Conservation (phyloP, 768 basidiomycete genomes). For the Collybia sordida region DNA sequence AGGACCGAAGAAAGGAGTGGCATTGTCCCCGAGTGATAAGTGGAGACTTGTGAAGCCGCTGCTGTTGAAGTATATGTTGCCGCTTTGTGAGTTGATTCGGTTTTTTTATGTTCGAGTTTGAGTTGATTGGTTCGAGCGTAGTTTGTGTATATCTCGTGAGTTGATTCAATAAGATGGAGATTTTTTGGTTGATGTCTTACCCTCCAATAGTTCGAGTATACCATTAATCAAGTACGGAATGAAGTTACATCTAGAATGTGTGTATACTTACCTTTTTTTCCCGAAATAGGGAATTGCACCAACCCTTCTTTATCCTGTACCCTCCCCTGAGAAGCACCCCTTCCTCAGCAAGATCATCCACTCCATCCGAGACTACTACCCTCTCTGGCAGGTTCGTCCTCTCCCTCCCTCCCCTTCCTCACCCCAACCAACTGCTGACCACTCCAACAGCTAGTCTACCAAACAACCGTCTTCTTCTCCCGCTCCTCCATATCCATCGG, state of each 20-base stretch:
- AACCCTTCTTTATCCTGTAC: conserved; percentile 74
- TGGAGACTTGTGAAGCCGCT: conserved; percentile 2
- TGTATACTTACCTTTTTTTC: conserved; percentile 1
- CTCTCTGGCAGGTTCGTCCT: conserved; percentile 69
- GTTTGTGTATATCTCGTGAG: conserved; percentile 8
- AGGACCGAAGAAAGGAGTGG: neutral
- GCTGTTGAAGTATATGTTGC: conserved; percentile 2
- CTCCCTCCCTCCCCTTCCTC: conserved; percentile 7
- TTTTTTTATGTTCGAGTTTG: neutral
- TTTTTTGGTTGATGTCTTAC: neutral
- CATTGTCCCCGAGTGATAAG: conserved; percentile 2
- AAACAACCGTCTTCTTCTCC: conserved; percentile 90
- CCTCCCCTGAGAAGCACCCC: conserved; percentile 45
- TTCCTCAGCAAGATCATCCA: conserved; percentile 66
- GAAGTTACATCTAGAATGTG: neutral
- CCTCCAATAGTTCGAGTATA: conserved; percentile 5
- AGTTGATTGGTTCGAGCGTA: neutral
- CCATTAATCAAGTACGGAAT: conserved; percentile 8
- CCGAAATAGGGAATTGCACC: conserved; percentile 68
- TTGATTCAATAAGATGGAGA: neutral
- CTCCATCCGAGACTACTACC: conserved; percentile 79
- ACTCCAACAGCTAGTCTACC: conserved; percentile 69
- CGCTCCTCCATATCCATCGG: conserved; percentile 89
- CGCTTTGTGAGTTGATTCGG: neutral
- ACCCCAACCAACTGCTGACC: neutral